Evolutionary conservation across 345 rosid species (phyloP), one percentile per base, ranked within the genome.

Genomic region (Lenwebbia sp.): DNA sequence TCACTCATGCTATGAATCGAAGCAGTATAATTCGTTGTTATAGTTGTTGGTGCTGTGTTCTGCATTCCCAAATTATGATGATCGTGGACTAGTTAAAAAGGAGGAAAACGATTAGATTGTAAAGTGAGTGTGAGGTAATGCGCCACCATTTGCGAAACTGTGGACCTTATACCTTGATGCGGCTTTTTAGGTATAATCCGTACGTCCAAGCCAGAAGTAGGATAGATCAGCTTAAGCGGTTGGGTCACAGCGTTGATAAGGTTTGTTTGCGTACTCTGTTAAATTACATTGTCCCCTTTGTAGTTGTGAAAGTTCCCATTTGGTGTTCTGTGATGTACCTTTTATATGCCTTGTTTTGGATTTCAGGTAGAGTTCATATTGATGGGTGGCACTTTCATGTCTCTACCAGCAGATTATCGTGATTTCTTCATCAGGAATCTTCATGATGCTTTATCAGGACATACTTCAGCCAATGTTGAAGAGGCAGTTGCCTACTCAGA

Each of bases 241-340:
- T 98, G 93, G 99, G 99, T 87, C 99, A 98, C 90, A 94, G 99
- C 86, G 99, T 95, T 23, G 99, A 98, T 83, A 98, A 98, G 99
- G 99, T 95, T 86, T 51, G 89, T 28, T 28, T 82, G 60, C 30
- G 4, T 26, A 26, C 58, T 83, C 41, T 54, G 81, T 2, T 65
- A 30, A 65, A 19, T 70, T 70, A 1, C 81, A 37, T 37, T 70
- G 26, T 2, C 47, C 47, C 23, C 7, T 70, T 37, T 37, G 81
- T 70, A 9, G 26, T 0, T 70, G 47, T 3, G 14, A 37, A 21
- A 70, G 81, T 70, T 70, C 47, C 47, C 14, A 0, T 70, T 70
- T 10, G 25, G 81, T n/a, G 83, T 60, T 37, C 57, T 30, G 49
- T 5, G 7, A 23, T 51, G 44, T 47, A 0, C 47, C 13, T 58